Evolutionary conservation across 768 basidiomycete genomes (phyloP).

Genomic region (Termitomyces sp.): DNA sequence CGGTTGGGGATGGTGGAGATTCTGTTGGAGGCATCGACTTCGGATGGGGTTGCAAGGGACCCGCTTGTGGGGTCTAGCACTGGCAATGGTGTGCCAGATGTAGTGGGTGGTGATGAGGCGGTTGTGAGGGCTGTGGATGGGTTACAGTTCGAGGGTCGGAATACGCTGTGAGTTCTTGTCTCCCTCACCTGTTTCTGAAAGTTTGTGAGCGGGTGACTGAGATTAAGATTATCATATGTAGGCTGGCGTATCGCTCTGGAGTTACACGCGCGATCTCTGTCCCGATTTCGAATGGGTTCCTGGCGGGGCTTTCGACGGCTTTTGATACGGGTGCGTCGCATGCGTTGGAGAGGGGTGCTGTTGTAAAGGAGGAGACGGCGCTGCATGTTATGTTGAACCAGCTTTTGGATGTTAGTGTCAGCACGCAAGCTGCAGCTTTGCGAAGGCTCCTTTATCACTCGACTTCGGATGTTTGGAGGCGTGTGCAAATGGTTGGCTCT

Average conservation of each 20-base stretch:
- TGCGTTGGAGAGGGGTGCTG: conserved; percentile 55
- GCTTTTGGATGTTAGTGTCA: conserved; percentile 42
- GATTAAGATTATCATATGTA: conserved; percentile 25
- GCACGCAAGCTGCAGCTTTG: conserved; percentile 59
- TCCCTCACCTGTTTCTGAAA: background rate
- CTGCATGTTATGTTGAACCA: conserved; percentile 53
- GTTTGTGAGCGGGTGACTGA: background rate
- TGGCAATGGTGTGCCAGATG: conserved; percentile 26
- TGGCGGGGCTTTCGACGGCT: conserved; percentile 59
- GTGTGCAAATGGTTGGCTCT: conserved; percentile 31
- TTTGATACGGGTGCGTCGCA: conserved; percentile 59
- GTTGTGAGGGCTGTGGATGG: conserved; percentile 64
- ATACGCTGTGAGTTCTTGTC: conserved; percentile 40
- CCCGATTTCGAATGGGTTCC: conserved; percentile 51
- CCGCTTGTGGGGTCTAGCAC: conserved; percentile 29
- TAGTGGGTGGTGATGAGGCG: conserved; percentile 38
- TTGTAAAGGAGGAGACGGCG: conserved; percentile 63
- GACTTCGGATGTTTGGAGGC: conserved; percentile 28
- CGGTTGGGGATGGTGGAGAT: conserved; percentile 71
- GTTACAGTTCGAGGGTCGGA: conserved; percentile 48
- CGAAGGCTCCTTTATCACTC: conserved; percentile 38
- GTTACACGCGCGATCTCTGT: conserved; percentile 67
- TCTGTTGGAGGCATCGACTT: conserved; percentile 55
- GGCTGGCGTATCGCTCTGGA: conserved; percentile 70
- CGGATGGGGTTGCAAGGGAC: conserved; percentile 60